Evolutionary conservation across 2,329 filamentous ascomycete genomes (phyloP), one percentile per base, ranked within the genome.

Genomic region (Metarhizium brunneum): DNA sequence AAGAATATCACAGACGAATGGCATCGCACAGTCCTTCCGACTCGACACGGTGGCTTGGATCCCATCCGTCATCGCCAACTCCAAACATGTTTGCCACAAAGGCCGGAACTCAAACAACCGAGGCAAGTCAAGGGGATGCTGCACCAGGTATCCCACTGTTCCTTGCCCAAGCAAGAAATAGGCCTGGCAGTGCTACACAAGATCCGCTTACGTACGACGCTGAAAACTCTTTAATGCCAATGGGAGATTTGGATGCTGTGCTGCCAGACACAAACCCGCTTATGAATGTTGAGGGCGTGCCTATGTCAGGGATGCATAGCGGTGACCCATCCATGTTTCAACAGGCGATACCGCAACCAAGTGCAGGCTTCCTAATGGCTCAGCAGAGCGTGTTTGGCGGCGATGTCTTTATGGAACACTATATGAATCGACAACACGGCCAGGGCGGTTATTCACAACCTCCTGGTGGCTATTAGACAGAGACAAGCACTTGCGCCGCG

Each of bases 111-210:
- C 18, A 16, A 29, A 25, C 32, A 6, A 30, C n/a, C 43, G 30
- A 18, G 18, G 47, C 47, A 50, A 32, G 11, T 16, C 10, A 56
- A 2, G 64, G 63, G 42, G 58, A 60, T 14, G 59, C 60, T 6
- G 62, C 64, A 4, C 65, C 65, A 1, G 65, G 63, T 6, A 57
- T 68, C 10, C 64, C 65, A 6, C 51, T 63, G 42, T 62, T 68
- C 49, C 60, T 68, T 6, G 64, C 63, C 6, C 63, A 66, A 18
- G 65, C 63, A 8, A 59, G 61, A 14, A 63, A 58, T 30, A 58
- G 60, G 18, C 55, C 61, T 11, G 51, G 59, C 13, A 58, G 60
- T 8, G 54, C 58, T 2, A 52, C 59, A 2, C 61, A 62, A 43
- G 55, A 59, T 29, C 50, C 58, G 13, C 56, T 61, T 10, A 56